Evolutionary conservation across 2,329 filamentous ascomycete genomes (phyloP).

Genomic region (Leptographium procerum): DNA sequence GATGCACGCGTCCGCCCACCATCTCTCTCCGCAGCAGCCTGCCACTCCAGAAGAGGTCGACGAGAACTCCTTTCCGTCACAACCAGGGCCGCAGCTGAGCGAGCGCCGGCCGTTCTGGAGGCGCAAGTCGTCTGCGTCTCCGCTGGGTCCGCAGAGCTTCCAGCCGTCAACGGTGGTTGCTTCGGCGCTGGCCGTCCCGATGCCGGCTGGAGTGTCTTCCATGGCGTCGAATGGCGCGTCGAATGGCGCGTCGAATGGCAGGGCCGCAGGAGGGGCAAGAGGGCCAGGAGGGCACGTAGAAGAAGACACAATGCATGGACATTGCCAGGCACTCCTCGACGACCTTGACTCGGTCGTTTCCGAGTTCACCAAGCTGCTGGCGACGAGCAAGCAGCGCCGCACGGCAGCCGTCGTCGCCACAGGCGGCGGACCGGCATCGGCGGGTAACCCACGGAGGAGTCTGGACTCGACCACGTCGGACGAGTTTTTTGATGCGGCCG

Average conservation of each 20-base stretch:
- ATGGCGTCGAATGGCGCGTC: background rate
- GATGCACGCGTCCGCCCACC: background rate
- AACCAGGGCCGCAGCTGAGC: slow-evolving; percentile 17
- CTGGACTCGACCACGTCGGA: slow-evolving; percentile 73
- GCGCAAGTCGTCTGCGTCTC: slow-evolving; percentile 57
- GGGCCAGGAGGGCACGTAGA: slow-evolving; percentile 22
- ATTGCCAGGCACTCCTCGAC: slow-evolving; percentile 70
- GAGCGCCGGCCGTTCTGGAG: slow-evolving; percentile 84
- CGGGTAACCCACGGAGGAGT: slow-evolving; percentile 41
- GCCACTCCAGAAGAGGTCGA: slow-evolving; percentile 40
- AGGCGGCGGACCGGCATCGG: slow-evolving; percentile 31
- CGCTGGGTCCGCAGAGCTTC: slow-evolving; percentile 27
- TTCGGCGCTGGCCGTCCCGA: slow-evolving; percentile 30
- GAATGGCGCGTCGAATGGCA: background rate
- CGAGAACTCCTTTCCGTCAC: slow-evolving; percentile 24
- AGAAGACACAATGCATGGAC: slow-evolving; percentile 62
- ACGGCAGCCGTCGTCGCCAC: slow-evolving; percentile 27
- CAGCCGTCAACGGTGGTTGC: slow-evolving; percentile 22
- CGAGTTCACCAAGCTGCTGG: slow-evolving; percentile 69
- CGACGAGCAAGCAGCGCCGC: slow-evolving; percentile 69
- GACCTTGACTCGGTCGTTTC: slow-evolving; percentile 75
- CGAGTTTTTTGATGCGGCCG: slow-evolving; percentile 91
- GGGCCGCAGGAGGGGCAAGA: slow-evolving; percentile 11
- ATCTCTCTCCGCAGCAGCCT: slow-evolving; percentile 4
- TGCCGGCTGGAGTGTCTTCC: slow-evolving; percentile 17